Evolutionary conservation across 106 monocot species (phyloP), one percentile per base, ranked within the genome.

Genomic region (Acorus calamus): DNA sequence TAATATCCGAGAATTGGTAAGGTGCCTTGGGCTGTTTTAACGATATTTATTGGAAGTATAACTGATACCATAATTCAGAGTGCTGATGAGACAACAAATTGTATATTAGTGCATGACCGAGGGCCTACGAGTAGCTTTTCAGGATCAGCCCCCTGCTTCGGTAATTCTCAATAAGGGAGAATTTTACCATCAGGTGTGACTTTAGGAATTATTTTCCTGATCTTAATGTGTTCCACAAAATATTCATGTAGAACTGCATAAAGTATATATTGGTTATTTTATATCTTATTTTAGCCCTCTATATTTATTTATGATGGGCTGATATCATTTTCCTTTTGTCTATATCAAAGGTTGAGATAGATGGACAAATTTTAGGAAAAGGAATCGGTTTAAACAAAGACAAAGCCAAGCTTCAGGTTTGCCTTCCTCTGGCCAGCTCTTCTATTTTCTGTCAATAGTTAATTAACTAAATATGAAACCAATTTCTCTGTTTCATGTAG

Each of bases 1-100:
- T 52, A 61, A 57, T 56, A 71, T 83, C 43, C 68, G 66, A 62
- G 80, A 80, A 68, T 56, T 73, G 44, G 77, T 75, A 80, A 74
- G 81, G 55, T 52, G 10, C 7, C 4, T 4, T 63, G 47, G 7
- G 41, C 64, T 49, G 63, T 10, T 47, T 55, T 59, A 2, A 11
- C 11, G 14, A 49, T 10, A 11, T 28, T 28, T 14, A 7, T 42
- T 43, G 42, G 42, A 48, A 55, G 28, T 28, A 28, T 28, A 28
- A 28, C 28, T 28, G 28, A 28, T 28, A 28, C 28, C 28, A 49
- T 49, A 9, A 46, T 67, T 47, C 7, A 55, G 44, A 2, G 7
- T 47, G 67, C 62, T 65, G 3, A n/a, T 14, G 58, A 13, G 3
- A 42, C 52, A 46, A 28, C 41, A 44, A 75, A 41, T 11, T 57